Percentiles rank a stretch among this genome's conserved stretches.
Evolutionary conservation across 768 basidiomycete species (phyloP).

Genomic region (Trametes punicea): DNA sequence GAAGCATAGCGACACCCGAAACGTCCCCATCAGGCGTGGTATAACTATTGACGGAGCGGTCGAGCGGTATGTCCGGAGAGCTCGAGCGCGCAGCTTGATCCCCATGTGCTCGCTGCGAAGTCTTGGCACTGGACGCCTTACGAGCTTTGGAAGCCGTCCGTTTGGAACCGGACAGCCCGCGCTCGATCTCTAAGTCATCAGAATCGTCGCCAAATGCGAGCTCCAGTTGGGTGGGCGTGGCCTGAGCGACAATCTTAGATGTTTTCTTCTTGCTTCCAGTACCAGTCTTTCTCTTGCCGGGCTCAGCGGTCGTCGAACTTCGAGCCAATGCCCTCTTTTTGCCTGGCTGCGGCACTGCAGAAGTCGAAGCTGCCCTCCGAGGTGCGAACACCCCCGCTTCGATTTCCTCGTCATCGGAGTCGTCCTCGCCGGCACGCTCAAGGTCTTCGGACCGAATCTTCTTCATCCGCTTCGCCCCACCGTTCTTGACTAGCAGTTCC

Average conservation of each 20-base stretch:
- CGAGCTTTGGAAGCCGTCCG: conserved; percentile 1
- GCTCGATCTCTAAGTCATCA: conserved; percentile 54
- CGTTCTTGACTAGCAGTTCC: conserved; percentile 53
- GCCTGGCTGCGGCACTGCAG: conserved; percentile 33
- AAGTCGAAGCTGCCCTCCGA: conserved; percentile 51
- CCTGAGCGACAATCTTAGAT: conserved; percentile 2
- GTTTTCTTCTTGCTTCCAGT: conserved; percentile 13
- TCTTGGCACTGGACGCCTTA: neutral
- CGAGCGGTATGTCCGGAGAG: conserved; percentile 26
- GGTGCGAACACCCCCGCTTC: conserved; percentile 50
- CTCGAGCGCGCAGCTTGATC: conserved; percentile 7
- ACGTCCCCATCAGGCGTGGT: conserved; percentile 25
- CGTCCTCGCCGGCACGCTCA: conserved; percentile 57
- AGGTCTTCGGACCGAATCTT: conserved; percentile 30
- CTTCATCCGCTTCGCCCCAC: conserved; percentile 44
- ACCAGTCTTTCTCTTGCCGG: conserved; percentile 14
- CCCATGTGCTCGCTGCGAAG: neutral
- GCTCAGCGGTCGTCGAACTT: conserved; percentile 3
- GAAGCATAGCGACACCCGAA: neutral
- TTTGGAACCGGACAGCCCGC: conserved; percentile 30
- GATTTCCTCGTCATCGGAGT: conserved; percentile 66
- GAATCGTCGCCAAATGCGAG: conserved; percentile 48
- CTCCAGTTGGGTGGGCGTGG: conserved; percentile 41
- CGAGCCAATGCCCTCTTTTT: conserved; percentile 29
- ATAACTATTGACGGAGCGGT: conserved; percentile 31